Base-by-base conservation (phyloP, 805 yeast species). In the Hemisphaericaspora nanyangensis region DNA sequence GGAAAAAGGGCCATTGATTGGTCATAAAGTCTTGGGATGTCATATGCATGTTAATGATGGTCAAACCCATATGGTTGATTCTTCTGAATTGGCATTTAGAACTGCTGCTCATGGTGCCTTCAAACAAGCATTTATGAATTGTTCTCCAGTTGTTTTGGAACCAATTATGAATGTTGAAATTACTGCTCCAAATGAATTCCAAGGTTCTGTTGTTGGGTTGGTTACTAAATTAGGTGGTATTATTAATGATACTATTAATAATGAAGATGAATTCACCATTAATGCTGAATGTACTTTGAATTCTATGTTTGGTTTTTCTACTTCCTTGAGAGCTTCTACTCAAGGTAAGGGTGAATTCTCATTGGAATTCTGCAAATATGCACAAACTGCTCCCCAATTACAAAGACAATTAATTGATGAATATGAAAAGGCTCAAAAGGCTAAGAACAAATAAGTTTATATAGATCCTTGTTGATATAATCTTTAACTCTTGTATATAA, bases 281-380 rank as follows among this genome's bases (percentile, higher is more conserved):
- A 77, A 79, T 40, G 95, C 97, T 24, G 98, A 93, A 63, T 91
- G 98, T 70, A 85, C 98, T n/a, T 79, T 93, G 67, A 90, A 90
- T 71, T 79, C 86, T 46, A 80, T 93, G 88, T 93, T 93, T 63
- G 99, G 99, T 28, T 87, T 93, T 59, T 96, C 98, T 6, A 86
- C 98, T 7, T 79, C 87, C 18, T 74, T 93, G 58, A 84, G 99
- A 74, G 98, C 99, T 16, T 80, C 86, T 44, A 91, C 99, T 12
- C 99, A 93, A 68, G 99, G 99, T 68, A 93, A 93, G 63, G 99
- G 99, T 56, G 98, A 95, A 68, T 93, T 93, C 64, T 79, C 96
- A 2, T 76, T 93, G 63, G 99, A 93, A 63, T 93, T 93, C 71
- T 82, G 85, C 59, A 85, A 88, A 56, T 93, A 91, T 62, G 79